Percentiles rank a stretch among this genome's conserved stretches.
phyloP scores from a whole-genome alignment of 208 protist genomes.

The Trypanosoma vivax region DNA sequence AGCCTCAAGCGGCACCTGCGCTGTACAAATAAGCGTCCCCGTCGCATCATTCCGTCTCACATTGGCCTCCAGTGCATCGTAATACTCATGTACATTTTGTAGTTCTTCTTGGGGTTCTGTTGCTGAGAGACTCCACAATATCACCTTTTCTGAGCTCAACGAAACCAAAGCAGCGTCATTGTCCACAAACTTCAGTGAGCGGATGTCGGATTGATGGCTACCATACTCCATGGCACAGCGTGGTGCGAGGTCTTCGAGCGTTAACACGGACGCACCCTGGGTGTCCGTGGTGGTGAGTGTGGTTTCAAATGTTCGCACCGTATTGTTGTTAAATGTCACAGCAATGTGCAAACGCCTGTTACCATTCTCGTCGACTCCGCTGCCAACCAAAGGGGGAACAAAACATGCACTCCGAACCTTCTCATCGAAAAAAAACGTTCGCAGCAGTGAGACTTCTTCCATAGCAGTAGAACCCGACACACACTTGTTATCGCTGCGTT shows the following conservation, averaged over 20 bases:
- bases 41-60: conserved; percentile 38
- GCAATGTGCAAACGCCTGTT: conserved; percentile 57
- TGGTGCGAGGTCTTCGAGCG: conserved; percentile 59
- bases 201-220: conserved; percentile 75
- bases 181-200: conserved; percentile 65
- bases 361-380: not conserved
- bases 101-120: conserved; percentile 31
- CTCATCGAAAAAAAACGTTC: conserved; percentile 74
- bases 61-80: conserved; percentile 71
- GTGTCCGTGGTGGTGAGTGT: conserved; percentile 47
- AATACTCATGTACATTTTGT: conserved; percentile 52
- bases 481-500: not conserved
- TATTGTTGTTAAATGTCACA: conserved; percentile 82
- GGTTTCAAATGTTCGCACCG: conserved; percentile 64
- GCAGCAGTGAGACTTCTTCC: conserved; percentile 62
- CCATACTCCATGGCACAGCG: conserved; percentile 47
- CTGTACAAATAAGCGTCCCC: conserved; percentile 47
- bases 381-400: conserved; percentile 29
- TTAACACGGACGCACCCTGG: conserved; percentile 47
- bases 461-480: conserved; percentile 31
- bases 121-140: conserved; percentile 72
- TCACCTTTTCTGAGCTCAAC: conserved; percentile 72
- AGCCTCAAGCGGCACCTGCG: conserved; percentile 32
- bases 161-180: conserved; percentile 74
- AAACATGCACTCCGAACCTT: conserved; percentile 81